Evolutionary conservation across 1,139 yeast genomes (phyloP).

Genomic region (Taphrina pruni): DNA sequence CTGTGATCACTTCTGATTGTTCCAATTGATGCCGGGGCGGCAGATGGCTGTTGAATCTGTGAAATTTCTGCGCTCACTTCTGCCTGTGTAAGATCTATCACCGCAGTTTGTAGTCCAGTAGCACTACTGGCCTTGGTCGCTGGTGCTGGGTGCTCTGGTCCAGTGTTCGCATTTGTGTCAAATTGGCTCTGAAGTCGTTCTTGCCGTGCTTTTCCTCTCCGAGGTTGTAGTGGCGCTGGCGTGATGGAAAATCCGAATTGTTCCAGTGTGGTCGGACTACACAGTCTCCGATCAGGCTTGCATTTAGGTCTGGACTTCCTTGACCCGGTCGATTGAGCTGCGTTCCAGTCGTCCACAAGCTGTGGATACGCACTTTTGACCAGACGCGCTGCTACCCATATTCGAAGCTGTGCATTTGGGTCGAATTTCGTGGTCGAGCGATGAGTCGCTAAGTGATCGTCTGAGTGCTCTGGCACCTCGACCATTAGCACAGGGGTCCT

Average conservation of each 20-base stretch:
- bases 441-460: not conserved
- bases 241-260: not conserved
- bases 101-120: not conserved
- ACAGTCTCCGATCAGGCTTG: not conserved
- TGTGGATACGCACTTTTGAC: constrained; percentile 6
- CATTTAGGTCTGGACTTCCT: not conserved
- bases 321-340: not conserved
- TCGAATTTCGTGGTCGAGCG: not conserved
- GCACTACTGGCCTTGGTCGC: no score
- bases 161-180: no score
- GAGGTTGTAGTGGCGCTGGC: not conserved
- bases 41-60: no score
- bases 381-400: not conserved
- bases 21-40: no score
- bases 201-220: not conserved
- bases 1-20: no score
- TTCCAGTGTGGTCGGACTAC: not conserved
- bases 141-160: no score
- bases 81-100: not conserved
- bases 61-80: no score
- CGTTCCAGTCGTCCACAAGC: constrained; percentile 4
- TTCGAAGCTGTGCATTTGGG: not conserved
- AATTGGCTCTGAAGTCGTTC: no score
- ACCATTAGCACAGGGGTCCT: not conserved
- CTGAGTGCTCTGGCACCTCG: not conserved